A percentile compares a stretch with the other conserved stretches of the same genome.
Evolutionary conservation across 106 monocot genomes (phyloP).

Genomic region (Acorus calamus): DNA sequence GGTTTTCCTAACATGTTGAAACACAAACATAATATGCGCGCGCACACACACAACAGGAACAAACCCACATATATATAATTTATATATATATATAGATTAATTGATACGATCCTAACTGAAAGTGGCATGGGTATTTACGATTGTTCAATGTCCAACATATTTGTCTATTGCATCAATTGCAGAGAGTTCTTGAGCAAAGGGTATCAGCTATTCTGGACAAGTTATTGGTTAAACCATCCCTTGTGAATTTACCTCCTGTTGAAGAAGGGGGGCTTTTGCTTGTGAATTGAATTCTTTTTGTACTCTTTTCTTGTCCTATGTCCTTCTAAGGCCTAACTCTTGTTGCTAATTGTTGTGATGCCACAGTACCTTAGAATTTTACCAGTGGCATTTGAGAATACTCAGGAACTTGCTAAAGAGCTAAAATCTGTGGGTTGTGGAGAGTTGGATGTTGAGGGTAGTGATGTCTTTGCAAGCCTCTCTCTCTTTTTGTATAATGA

Average conservation of each 20-base stretch:
- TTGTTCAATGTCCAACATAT: too few relatives aligned
- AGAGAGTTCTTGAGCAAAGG: constrained; percentile 95
- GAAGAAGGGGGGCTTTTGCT: constrained; percentile 74
- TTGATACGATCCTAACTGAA: too few relatives aligned
- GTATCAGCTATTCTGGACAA: constrained; percentile 83
- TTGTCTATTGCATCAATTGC: too few relatives aligned
- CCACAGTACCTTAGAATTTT: constrained; percentile 89
- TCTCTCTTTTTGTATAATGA: too few relatives aligned
- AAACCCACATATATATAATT: too few relatives aligned
- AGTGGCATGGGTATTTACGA: too few relatives aligned
- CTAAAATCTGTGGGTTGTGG: constrained; percentile 86
- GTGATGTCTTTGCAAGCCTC: too few relatives aligned
- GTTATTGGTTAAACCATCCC: constrained; percentile 82
- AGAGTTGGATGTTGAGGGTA: constrained; percentile 98
- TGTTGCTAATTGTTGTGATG: constrained; percentile 14
- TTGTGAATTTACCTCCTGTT: constrained; percentile 75
- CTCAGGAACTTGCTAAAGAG: constrained; percentile 86
- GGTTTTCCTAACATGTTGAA: background rate
- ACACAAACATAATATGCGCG: too few relatives aligned
- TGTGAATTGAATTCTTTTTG: constrained; percentile 39
- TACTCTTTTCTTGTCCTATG: constrained; percentile 2
- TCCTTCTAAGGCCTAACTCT: background rate
- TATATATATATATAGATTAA: too few relatives aligned
- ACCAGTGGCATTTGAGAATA: constrained; percentile 87
- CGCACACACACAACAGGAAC: too few relatives aligned